Conservation (phyloP, 176 grass and related monocot species). For the Avena eriantha region DNA sequence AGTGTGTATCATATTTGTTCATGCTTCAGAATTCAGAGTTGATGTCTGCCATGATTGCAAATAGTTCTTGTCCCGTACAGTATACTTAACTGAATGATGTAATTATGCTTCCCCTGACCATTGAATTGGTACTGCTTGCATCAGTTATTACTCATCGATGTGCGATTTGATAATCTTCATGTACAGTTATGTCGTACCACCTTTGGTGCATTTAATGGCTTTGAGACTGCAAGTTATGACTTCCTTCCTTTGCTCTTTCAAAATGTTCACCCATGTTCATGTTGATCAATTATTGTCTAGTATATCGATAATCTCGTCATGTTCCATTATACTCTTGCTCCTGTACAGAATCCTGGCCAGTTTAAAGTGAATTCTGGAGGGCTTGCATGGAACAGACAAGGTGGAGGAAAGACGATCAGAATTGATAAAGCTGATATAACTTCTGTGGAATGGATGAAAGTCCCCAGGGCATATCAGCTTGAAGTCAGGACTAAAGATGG, state of each 20-base stretch:
- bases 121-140: conserved; percentile 15
- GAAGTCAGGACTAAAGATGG: conserved; percentile 78
- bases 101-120: background rate
- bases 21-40: background rate
- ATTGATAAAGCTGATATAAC: conserved; percentile 79
- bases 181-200: background rate
- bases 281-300: background rate
- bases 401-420: conserved; percentile 80
- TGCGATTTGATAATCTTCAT: conserved; percentile 14
- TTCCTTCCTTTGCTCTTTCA: conserved; percentile 7
- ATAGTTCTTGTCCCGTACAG: background rate
- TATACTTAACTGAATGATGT: background rate
- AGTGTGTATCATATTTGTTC: background rate
- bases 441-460: conserved; percentile 80
- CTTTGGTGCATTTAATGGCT: conserved; percentile 24
- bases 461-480: conserved; percentile 79
- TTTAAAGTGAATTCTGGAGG: conserved; percentile 84
- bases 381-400: conserved; percentile 82
- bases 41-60: background rate
- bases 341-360: conserved; percentile 74
- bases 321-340: conserved; percentile 21
- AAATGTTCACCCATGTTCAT: background rate
- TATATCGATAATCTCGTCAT: conserved; percentile 15
- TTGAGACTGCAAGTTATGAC: conserved; percentile 20
- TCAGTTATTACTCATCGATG: background rate